Base-by-base conservation (phyloP, 495 filamentous ascomycete species). In the Friedmanniomyces endolithicus region DNA sequence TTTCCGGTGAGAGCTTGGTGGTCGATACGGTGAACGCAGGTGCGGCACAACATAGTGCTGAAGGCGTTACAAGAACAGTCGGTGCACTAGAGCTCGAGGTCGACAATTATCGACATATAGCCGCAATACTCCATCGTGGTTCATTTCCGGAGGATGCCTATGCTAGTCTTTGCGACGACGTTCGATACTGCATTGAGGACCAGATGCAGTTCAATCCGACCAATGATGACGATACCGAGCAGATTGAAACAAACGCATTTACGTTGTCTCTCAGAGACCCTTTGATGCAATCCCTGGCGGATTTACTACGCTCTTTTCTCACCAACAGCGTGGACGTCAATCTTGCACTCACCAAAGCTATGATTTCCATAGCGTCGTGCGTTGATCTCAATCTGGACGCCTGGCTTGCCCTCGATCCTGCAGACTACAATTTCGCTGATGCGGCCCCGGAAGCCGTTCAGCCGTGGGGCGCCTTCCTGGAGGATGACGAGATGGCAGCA, bases 281-380 rank as follows among this genome's bases (percentile, higher is more conserved):
- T 4, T 73, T 99, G 17, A 73, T 95, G 29, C 77, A 76, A 54
- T 80, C 79, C 34, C 66, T 95, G 2, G 68, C 92, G 11, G 75
- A 75, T 16, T 77, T 89, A 6, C 68, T 97, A 31, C 75, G 80
- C 20, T 79, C 75, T 0, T 99, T 97, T 64, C 86, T 95, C 60
- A 78, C 83, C 6, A 97, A 99, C 65, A 81, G 87, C 17, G 80
- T 96, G 1, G 88, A 94, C 55, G 86, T 82, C 16, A 99, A 99
- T 63, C 72, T 99, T 11, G 81, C 82, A 1, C 70, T 95, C 8
- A 96, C 94, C 0, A 84, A 89, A 60, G 78, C 83, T 6, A 74
- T 99, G 16, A 79, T 90, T 52, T 85, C 87, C 56, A 74, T 97
- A 25, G 83, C 85, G 16, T 82, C 85, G 0, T 97, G 92, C 57